Percentiles rank a stretch among this genome's conserved stretches.
phyloP scores from a whole-genome alignment of 1,284 basidiomycete genomes.

The Puccinia polysora region DNA sequence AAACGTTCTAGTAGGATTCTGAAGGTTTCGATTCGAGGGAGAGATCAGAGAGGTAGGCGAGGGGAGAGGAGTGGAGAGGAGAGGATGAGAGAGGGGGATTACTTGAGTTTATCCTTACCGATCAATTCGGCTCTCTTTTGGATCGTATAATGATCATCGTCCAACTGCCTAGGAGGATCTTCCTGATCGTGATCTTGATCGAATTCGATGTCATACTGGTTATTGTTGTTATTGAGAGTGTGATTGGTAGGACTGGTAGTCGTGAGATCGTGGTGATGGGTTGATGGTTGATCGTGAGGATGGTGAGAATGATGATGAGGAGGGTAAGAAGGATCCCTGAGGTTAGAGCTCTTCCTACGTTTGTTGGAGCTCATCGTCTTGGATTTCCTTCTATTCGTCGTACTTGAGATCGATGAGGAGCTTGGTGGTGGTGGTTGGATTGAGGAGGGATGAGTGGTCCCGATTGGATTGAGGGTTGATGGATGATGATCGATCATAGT shows the following conservation, averaged over 20 bases:
- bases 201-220: conserved; percentile 48
- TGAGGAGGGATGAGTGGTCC: conserved; percentile 1
- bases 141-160: conserved; percentile 48
- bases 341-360: conserved; percentile 13
- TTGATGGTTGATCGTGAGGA: background rate
- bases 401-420: background rate
- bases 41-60: background rate
- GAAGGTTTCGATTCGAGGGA: conserved; percentile 33
- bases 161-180: conserved; percentile 49
- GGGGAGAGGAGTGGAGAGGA: background rate
- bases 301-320: background rate
- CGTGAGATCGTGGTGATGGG: background rate
- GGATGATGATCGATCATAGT: too few relatives aligned
- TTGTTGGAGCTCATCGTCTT: conserved; percentile 19
- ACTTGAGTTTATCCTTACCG: conserved; percentile 53
- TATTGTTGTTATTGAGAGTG: conserved; percentile 44
- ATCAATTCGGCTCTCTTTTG: conserved; percentile 52
- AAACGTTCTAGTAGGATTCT: conserved; percentile 80
- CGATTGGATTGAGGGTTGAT: too few relatives aligned
- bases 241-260: conserved; percentile 22
- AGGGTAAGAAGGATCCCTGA: background rate
- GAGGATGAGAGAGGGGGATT: background rate
- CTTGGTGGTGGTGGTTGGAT: background rate
- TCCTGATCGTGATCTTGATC: conserved; percentile 49
- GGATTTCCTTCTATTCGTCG: conserved; percentile 3